Conservation (phyloP, 805 yeast species). For the Lipomyces kockii region DNA sequence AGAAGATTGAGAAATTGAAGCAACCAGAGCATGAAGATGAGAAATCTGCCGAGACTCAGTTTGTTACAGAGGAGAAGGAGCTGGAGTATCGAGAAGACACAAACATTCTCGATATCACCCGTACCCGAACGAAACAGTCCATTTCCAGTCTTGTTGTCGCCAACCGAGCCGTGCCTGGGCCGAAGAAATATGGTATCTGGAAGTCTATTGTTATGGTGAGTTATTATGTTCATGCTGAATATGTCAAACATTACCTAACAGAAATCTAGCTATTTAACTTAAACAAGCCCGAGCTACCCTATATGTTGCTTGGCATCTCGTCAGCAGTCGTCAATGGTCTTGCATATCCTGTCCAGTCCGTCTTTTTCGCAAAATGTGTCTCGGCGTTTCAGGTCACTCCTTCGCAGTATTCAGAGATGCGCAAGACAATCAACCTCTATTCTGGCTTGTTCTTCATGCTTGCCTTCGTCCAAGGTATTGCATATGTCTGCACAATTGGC, state of each 20-base stretch:
- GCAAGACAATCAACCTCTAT: conserved; percentile 47
- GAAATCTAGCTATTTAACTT: conserved; percentile 4
- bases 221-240: too few relatives aligned
- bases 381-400: conserved; percentile 41
- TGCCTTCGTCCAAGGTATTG: conserved; percentile 46
- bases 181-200: conserved; percentile 3
- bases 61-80: conserved; percentile 3
- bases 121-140: conserved; percentile 22
- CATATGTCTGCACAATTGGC: conserved; percentile 49
- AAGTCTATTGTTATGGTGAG: conserved; percentile 10
- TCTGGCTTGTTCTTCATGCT: conserved; percentile 48
- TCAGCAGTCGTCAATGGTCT: conserved; percentile 31
- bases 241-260: too few relatives aligned
- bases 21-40: not conserved
- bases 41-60: not conserved
- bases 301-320: conserved; percentile 10
- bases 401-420: conserved; percentile 42
- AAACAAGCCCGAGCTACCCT: conserved; percentile 19
- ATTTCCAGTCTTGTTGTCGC: conserved; percentile 22
- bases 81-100: conserved; percentile 25
- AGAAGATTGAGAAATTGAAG: conserved; percentile 39
- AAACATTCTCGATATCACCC: conserved; percentile 25
- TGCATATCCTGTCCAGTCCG: conserved; percentile 27
- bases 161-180: not conserved
- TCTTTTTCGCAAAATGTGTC: conserved; percentile 32